phyloP scores from a whole-genome alignment of 140 eudicot species.

The Bidens hawaiensis region DNA sequence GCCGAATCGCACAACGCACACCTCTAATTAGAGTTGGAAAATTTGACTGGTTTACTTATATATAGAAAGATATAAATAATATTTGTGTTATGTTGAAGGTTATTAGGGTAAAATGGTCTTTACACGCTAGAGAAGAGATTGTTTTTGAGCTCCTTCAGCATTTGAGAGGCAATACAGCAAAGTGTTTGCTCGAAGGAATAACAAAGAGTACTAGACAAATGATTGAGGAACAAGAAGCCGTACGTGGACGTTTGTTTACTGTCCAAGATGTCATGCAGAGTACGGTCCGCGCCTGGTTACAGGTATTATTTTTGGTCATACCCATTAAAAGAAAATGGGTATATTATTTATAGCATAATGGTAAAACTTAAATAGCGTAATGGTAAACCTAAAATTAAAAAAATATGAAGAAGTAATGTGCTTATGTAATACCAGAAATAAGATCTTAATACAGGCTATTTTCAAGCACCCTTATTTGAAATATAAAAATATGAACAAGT shows the following conservation, averaged over 20 bases:
- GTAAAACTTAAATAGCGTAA: too few relatives aligned
- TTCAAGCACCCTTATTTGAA: too few relatives aligned
- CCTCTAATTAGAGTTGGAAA: not conserved
- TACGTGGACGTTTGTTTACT: slow-evolving; percentile 89
- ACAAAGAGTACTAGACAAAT: slow-evolving; percentile 83
- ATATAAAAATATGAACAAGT: too few relatives aligned
- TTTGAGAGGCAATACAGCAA: slow-evolving; percentile 63
- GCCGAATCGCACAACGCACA: too few relatives aligned
- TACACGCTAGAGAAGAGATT: slow-evolving; percentile 97
- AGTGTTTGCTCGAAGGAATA: slow-evolving; percentile 57
- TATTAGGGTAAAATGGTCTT: slow-evolving; percentile 96
- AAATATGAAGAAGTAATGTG: slow-evolving; percentile 38
- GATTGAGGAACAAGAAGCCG: slow-evolving; percentile 98
- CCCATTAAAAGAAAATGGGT: not conserved
- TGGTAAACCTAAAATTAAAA: too few relatives aligned
- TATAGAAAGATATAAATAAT: too few relatives aligned
- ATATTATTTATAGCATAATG: too few relatives aligned
- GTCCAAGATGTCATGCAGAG: slow-evolving; percentile 99
- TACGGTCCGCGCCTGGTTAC: slow-evolving; percentile 91
- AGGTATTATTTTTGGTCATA: slow-evolving; percentile 36
- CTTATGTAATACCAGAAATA: slow-evolving; percentile 47
- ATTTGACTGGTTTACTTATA: not conserved
- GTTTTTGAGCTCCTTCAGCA: slow-evolving; percentile 93
- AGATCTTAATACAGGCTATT: too few relatives aligned
- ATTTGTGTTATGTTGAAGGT: slow-evolving; percentile 52